Conservation (phyloP, 768 basidiomycete species). For the Lactarius hatsudake region DNA sequence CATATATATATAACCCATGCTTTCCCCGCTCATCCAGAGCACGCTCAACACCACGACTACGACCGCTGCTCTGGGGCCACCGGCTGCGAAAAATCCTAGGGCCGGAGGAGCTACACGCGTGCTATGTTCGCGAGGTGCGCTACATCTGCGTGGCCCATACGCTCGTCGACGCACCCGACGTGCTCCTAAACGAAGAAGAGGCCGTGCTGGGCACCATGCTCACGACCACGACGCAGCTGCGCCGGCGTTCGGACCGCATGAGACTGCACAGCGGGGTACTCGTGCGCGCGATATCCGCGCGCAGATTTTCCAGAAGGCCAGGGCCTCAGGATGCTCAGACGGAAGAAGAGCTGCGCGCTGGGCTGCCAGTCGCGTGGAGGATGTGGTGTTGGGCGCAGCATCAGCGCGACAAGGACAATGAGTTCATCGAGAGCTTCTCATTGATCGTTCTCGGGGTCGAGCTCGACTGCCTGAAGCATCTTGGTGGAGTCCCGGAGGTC, state of each 20-base stretch:
- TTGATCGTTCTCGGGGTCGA: constrained; percentile 51
- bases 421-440: constrained; percentile 57
- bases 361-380: constrained; percentile 56
- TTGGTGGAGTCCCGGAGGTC: not conserved
- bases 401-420: constrained; percentile 29
- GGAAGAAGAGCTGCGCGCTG: constrained; percentile 32
- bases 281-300: constrained; percentile 50
- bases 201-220: constrained; percentile 75
- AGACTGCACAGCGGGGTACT: constrained; percentile 53
- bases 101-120: constrained; percentile 38
- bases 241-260: constrained; percentile 64
- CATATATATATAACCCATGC: constrained; percentile 3
- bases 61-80: no score
- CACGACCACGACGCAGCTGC: constrained; percentile 60
- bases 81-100: not conserved
- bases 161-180: constrained; percentile 53
- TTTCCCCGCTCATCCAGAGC: constrained; percentile 4
- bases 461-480: constrained; percentile 3
- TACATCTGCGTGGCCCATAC: constrained; percentile 72
- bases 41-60: no score
- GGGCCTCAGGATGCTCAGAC: not conserved
- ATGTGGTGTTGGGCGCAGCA: constrained; percentile 59
- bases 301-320: constrained; percentile 30
- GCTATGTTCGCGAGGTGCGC: constrained; percentile 61
- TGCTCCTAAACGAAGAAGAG: constrained; percentile 65